phyloP scores from a whole-genome alignment of 208 protist species.

The Leishmania aethiopica region DNA sequence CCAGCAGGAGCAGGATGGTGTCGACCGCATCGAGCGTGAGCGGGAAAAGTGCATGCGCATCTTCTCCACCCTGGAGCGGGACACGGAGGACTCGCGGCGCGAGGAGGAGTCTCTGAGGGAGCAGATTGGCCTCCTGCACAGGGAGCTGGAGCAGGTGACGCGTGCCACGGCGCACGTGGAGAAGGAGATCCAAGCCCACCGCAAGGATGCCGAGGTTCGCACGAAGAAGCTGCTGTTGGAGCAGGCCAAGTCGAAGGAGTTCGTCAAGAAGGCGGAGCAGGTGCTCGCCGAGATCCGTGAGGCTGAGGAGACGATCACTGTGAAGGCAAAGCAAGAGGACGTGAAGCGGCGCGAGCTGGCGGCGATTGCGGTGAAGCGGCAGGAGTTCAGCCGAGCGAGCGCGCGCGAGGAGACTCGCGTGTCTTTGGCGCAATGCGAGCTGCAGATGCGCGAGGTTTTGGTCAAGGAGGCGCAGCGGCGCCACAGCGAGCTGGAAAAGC shows the following conservation, averaged over 20 bases:
- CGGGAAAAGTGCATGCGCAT: conserved; percentile 67
- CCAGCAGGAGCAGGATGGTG: conserved; percentile 59
- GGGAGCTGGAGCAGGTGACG: conserved; percentile 77
- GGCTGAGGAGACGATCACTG: conserved; percentile 77
- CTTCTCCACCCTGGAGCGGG: conserved; percentile 56
- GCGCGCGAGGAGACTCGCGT: conserved; percentile 80
- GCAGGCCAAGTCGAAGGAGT: conserved; percentile 84
- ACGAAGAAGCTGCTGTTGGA: conserved; percentile 88
- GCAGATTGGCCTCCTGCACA: conserved; percentile 66
- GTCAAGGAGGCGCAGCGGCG: conserved; percentile 66
- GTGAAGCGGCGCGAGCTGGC: conserved; percentile 70
- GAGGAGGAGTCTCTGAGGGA: conserved; percentile 42
- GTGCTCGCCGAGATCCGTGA: conserved; percentile 61
- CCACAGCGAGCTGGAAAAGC: conserved; percentile 73
- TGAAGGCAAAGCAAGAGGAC: conserved; percentile 67
- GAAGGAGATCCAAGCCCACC: conserved; percentile 62
- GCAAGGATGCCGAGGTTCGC: conserved; percentile 75
- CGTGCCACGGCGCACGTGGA: conserved; percentile 31
- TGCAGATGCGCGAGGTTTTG: conserved; percentile 78
- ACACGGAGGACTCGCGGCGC: conserved; percentile 38
- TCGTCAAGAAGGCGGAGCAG: conserved; percentile 51
- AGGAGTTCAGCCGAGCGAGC: conserved; percentile 87
- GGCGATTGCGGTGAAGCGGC: conserved; percentile 69
- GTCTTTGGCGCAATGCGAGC: conserved; percentile 82
- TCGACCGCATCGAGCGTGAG: conserved; percentile 70